Percentiles rank a stretch among this genome's conserved stretches.
Conservation (phyloP, 805 yeast species). For the Saturnispora sekii region DNA sequence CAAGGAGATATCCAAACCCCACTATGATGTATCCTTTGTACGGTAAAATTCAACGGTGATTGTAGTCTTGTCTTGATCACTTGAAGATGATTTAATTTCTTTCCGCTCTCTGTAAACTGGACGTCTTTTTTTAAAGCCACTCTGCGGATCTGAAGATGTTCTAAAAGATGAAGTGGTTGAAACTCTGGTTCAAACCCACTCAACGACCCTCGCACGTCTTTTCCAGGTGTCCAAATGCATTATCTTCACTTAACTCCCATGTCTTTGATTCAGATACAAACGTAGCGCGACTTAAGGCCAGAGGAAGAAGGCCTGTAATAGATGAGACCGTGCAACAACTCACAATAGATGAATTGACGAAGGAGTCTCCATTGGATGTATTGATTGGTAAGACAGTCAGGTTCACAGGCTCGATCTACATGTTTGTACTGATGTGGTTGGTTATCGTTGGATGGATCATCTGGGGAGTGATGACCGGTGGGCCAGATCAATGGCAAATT, state of each 20-base stretch:
- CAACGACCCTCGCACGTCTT: neutral
- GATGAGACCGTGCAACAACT: neutral
- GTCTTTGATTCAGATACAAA: constrained; percentile 1
- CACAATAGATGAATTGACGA: neutral
- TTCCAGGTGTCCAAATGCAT: constrained; percentile 1
- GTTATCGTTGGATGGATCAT: constrained; percentile 16
- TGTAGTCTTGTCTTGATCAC: too few relatives aligned
- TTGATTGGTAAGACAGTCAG: constrained; percentile 10
- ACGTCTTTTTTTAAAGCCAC: neutral
- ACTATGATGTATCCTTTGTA: too few relatives aligned
- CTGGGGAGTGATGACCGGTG: constrained; percentile 23
- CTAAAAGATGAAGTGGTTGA: neutral
- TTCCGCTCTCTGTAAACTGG: neutral
- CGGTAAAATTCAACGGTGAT: too few relatives aligned
- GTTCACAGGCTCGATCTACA: constrained; percentile 13
- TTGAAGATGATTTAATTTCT: neutral
- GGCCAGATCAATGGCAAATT: constrained; percentile 30
- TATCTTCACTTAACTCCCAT: neutral
- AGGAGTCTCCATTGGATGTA: constrained; percentile 9
- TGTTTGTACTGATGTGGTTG: constrained; percentile 21
- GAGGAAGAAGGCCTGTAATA: neutral
- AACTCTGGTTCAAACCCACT: neutral
- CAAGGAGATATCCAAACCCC: too few relatives aligned
- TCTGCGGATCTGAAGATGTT: neutral
- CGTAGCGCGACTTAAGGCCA: neutral